phyloP scores from a whole-genome alignment of 257 asterid species.

The Ophiorrhiza pumila region DNA sequence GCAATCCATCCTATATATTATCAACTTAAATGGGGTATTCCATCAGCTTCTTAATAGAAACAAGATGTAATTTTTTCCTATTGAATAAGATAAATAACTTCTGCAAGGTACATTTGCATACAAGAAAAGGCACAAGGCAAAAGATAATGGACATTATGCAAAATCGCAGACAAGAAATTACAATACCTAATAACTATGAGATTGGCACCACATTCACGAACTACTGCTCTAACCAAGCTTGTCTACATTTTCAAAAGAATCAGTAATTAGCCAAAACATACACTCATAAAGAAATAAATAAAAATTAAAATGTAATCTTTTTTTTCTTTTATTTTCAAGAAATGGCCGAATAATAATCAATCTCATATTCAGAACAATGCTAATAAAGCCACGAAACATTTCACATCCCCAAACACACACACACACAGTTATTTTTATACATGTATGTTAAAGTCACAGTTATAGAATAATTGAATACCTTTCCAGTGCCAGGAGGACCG shows the following conservation, averaged over 20 bases:
- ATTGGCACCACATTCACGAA: conserved; percentile 84
- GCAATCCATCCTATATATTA: background rate
- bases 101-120: background rate
- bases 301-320: background rate
- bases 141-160: background rate
- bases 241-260: conserved; percentile 47
- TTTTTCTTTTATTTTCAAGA: background rate
- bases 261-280: background rate
- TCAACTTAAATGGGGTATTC: background rate
- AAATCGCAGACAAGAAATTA: background rate
- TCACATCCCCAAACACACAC: background rate
- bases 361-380: background rate
- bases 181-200: conserved; percentile 70
- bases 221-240: conserved; percentile 97
- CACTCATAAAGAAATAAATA: background rate
- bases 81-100: background rate
- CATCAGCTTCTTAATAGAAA: background rate
- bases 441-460: background rate
- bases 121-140: background rate
- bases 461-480: conserved; percentile 41
- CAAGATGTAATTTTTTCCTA: background rate
- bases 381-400: background rate
- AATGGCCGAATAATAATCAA: background rate
- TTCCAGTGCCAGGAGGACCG: conserved; percentile 98
- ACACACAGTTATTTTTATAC: background rate